A percentile compares a stretch with the other conserved stretches of the same genome.
Evolutionary conservation across 768 basidiomycete species (phyloP).

Genomic region (Pilatotrama ljubarskyi): DNA sequence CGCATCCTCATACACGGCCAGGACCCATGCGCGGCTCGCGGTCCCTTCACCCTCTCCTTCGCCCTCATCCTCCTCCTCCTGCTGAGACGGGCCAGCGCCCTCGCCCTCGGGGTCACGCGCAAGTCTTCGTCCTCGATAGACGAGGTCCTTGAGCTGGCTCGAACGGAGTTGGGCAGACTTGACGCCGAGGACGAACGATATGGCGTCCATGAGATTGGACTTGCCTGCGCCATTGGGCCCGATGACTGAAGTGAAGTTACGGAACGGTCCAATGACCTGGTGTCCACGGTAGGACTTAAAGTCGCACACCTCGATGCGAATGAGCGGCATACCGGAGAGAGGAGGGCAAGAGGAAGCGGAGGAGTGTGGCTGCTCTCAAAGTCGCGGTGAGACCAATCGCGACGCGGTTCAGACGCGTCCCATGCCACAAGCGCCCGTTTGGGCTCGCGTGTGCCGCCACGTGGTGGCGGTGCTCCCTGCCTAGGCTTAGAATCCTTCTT

Average conservation of each 20-base stretch:
- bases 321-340: slow-evolving; percentile 61
- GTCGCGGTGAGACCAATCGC: neutral
- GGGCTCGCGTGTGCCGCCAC: neutral
- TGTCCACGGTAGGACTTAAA: slow-evolving; percentile 96
- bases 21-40: slow-evolving; percentile 94
- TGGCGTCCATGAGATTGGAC: slow-evolving; percentile 99
- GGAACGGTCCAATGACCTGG: slow-evolving; percentile 88
- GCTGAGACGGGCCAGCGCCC: slow-evolving; percentile 40
- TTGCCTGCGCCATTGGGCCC: slow-evolving; percentile 99
- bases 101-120: slow-evolving; percentile 48
- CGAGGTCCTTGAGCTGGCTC: slow-evolving; percentile 91
- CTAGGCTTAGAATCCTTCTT: too few species aligned
- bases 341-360: neutral
- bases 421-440: neutral
- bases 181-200: slow-evolving; percentile 97
- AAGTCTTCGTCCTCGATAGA: slow-evolving; percentile 87
- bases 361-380: slow-evolving; percentile 1
- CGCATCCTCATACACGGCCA: slow-evolving; percentile 82
- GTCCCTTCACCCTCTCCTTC: slow-evolving; percentile 70
- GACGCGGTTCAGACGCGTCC: slow-evolving; percentile 10
- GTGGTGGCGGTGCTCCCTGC: neutral
- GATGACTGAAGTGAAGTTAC: slow-evolving; percentile 92
- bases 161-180: slow-evolving; percentile 92
- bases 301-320: slow-evolving; percentile 88
- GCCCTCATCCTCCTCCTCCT: slow-evolving; percentile 52